These are phyloP conservation scores for Solanum pennellii DNA, from an alignment of 257 asterid species.

Conservation along the genomic window DNA sequence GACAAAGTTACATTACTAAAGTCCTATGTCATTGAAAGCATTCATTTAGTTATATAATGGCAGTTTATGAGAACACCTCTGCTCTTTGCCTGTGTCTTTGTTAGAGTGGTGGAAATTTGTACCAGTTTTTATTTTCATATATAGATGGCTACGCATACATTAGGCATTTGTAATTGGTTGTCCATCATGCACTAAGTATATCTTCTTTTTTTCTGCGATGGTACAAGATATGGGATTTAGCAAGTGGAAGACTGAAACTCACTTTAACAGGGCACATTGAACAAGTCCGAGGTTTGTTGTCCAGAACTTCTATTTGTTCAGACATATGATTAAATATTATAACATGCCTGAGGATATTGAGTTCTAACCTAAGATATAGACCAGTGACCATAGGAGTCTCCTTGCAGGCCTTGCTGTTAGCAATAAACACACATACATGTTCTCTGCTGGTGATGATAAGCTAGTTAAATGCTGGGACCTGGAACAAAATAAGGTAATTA, in stretches of 20 bases:
- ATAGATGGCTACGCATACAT: neutral
- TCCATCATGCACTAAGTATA: neutral
- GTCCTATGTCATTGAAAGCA: neutral
- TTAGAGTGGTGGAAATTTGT: neutral
- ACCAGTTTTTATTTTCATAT: neutral
- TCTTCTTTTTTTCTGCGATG: neutral
- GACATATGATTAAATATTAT: neutral
- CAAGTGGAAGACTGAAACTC: conserved; percentile 55
- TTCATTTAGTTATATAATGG: neutral
- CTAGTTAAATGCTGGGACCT: conserved; percentile 98
- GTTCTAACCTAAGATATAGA: neutral
- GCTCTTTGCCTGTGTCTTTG: neutral
- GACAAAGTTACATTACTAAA: neutral
- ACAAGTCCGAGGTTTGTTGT: conserved; percentile 54
- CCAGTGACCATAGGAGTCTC: neutral
- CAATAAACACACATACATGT: conserved; percentile 84
- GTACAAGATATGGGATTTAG: conserved; percentile 55
- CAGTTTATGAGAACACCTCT: neutral
- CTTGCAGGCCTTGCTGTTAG: conserved; percentile 77
- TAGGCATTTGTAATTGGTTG: neutral
- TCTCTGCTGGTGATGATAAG: conserved; percentile 98
- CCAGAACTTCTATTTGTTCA: neutral
- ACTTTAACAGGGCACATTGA: conserved; percentile 73
- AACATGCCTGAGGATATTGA: neutral
- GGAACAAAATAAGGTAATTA: conserved; percentile 90